Evolutionary conservation across 2,329 filamentous ascomycete genomes (phyloP).

Genomic region (Sordariomycetes sp.): DNA sequence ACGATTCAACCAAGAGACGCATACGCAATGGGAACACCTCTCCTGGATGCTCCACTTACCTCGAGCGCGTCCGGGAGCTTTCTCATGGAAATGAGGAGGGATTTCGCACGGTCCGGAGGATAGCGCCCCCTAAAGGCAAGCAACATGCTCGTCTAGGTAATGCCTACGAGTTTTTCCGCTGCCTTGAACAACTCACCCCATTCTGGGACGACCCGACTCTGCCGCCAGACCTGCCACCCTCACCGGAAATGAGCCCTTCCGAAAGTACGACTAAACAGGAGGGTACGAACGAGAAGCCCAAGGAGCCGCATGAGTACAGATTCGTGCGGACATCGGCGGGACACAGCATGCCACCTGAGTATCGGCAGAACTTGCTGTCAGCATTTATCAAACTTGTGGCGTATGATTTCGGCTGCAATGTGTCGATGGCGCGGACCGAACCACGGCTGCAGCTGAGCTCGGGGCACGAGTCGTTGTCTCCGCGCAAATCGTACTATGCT

Average conservation of each 20-base stretch:
- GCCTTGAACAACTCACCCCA: constrained; percentile 47
- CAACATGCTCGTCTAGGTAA: constrained; percentile 48
- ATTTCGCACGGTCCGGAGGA: constrained; percentile 51
- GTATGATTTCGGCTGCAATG: constrained; percentile 58
- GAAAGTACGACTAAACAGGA: constrained; percentile 7
- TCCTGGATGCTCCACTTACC: constrained; percentile 48
- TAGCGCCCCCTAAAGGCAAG: constrained; percentile 44
- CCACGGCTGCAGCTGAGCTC: constrained; percentile 47
- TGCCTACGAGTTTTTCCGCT: constrained; percentile 57
- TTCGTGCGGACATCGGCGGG: constrained; percentile 37
- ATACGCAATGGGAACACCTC: constrained; percentile 45
- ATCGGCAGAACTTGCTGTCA: constrained; percentile 45
- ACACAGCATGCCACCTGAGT: constrained; percentile 47
- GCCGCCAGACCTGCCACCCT: constrained; percentile 18
- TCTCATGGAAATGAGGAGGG: constrained; percentile 46
- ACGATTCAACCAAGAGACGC: constrained; percentile 35
- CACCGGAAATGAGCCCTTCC: constrained; percentile 17
- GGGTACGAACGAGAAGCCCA: constrained; percentile 4
- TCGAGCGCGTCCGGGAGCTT: constrained; percentile 50
- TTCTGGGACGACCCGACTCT: constrained; percentile 55
- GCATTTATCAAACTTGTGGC: constrained; percentile 56
- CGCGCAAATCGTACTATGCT: constrained; percentile 44
- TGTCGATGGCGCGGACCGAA: constrained; percentile 45
- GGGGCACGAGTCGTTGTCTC: constrained; percentile 14
- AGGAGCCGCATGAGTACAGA: constrained; percentile 3